Percentiles rank a stretch among this genome's conserved stretches.
These are phyloP conservation scores for Fusarium tricinctum DNA, from an alignment of 2,329 filamentous ascomycete species.

Conservation along the genomic window DNA sequence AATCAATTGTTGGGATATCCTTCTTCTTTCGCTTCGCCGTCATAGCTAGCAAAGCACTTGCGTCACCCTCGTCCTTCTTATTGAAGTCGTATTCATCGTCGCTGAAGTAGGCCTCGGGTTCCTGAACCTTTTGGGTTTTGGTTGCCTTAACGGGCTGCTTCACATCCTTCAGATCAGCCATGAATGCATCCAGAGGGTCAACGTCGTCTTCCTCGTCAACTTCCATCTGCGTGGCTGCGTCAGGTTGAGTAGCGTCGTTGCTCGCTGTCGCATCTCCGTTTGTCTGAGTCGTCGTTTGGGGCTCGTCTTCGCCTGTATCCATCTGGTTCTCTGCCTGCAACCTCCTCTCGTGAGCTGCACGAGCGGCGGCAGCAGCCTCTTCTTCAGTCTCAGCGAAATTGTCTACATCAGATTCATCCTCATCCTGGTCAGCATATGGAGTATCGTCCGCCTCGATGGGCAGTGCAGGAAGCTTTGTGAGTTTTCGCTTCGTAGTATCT, in stretches of 20 bases:
- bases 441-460: conserved; percentile 74
- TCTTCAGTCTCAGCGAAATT: conserved; percentile 88
- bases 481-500: conserved; percentile 85
- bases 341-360: conserved; percentile 87
- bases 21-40: conserved; percentile 87
- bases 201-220: conserved; percentile 76
- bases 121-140: conserved; percentile 67
- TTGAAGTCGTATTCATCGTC: conserved; percentile 79
- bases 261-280: conserved; percentile 49
- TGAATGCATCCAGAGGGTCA: conserved; percentile 97
- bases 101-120: conserved; percentile 88
- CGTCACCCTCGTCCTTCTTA: conserved; percentile 62
- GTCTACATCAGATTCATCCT: conserved; percentile 80
- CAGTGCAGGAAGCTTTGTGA: conserved; percentile 88
- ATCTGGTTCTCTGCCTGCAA: conserved; percentile 65
- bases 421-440: conserved; percentile 73
- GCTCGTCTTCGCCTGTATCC: conserved; percentile 58
- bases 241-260: conserved; percentile 39
- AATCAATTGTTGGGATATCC: conserved; percentile 90
- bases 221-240: conserved; percentile 65
- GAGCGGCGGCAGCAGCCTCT: conserved; percentile 86
- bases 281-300: conserved; percentile 49
- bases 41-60: conserved; percentile 66
- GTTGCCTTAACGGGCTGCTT: conserved; percentile 53
- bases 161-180: conserved; percentile 77